Base-by-base conservation (phyloP, 345 rosid species). In the Eutrema heterophyllum region DNA sequence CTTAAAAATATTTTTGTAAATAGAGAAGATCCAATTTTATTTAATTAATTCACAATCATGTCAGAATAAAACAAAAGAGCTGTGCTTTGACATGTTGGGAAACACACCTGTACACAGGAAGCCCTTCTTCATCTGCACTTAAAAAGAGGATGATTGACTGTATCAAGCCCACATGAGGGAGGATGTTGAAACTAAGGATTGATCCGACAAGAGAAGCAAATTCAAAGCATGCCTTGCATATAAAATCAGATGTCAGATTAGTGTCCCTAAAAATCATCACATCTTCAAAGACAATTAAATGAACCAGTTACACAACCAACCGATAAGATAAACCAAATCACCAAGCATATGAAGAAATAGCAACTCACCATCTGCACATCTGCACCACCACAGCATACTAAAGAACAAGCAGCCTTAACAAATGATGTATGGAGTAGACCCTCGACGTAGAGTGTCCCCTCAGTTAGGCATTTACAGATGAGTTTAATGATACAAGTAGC, bases 171-270 rank as follows among this genome's bases (percentile, higher is more conserved):
- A 86, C 87, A 68, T 84, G 81, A 69, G 97, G 97, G 78, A 91
- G 82, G 64, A 84, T 75, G 77, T 86, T 87, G 82, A 74, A 80
- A 78, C 79, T 83, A 64, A 85, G 70, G 62, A 85, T 86, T 18
- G 98, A 89, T 76, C 82, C 87, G 24, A 86, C 74, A 65, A 88
- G 81, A 69, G 93, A 81, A 68, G 88, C 91, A 54, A 91, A 90
- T 78, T 94, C 97, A 77, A 91, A 88, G 84, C 96, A 89, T 62
- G 97, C 98, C 98, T 94, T 82, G 82, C 79, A 87, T 72, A 88
- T 76, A 80, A 83, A 58, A 74, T 71, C 33, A 81, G 67, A 50
- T 70, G 78, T 89, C 86, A 93, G 89, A 83, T 64, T 78, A 82
- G 39, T 30, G 65, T 72, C 53, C 49, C 56, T n/a, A 73, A 74